These are phyloP conservation scores for Hypomyces perniciosus DNA, from an alignment of 2,329 filamentous ascomycete species.

Conservation along the genomic window DNA sequence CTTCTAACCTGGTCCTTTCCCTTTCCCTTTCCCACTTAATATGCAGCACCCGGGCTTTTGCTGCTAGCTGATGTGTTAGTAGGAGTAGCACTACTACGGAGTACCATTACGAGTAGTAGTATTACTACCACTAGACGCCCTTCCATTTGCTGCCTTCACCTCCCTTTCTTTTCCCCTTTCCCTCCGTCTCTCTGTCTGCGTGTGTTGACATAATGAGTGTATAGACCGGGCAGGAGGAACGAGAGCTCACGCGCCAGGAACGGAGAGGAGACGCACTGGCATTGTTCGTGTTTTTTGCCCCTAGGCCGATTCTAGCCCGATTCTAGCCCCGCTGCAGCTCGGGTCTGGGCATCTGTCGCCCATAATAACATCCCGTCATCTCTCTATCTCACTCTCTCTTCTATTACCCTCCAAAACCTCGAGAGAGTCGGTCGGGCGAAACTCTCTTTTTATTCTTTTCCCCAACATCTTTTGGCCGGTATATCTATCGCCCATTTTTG, in stretches of 20 bases:
- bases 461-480: neutral
- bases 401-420: too few species aligned
- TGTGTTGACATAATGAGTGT: constrained; percentile 10
- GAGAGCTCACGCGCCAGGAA: constrained; percentile 10
- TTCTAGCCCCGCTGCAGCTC: neutral
- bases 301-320: constrained; percentile 5
- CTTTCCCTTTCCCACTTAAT: too few species aligned
- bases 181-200: constrained; percentile 4
- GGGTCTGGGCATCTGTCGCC: neutral
- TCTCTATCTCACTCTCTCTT: neutral
- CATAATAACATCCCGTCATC: neutral
- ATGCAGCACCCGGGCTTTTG: too few species aligned
- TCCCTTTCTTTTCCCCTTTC: constrained; percentile 1
- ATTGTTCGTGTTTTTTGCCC: neutral
- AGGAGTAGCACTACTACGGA: neutral
- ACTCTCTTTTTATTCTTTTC: neutral
- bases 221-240: constrained; percentile 8
- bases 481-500: neutral
- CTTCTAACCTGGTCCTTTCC: too few species aligned
- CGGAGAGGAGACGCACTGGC: constrained; percentile 5
- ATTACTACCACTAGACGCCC: neutral
- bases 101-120: too few species aligned
- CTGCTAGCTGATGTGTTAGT: too few species aligned
- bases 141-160: constrained; percentile 9
- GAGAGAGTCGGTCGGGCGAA: too few species aligned